Conservation (phyloP, 2,329 filamentous ascomycete species). For the Penicillium sp. region DNA sequence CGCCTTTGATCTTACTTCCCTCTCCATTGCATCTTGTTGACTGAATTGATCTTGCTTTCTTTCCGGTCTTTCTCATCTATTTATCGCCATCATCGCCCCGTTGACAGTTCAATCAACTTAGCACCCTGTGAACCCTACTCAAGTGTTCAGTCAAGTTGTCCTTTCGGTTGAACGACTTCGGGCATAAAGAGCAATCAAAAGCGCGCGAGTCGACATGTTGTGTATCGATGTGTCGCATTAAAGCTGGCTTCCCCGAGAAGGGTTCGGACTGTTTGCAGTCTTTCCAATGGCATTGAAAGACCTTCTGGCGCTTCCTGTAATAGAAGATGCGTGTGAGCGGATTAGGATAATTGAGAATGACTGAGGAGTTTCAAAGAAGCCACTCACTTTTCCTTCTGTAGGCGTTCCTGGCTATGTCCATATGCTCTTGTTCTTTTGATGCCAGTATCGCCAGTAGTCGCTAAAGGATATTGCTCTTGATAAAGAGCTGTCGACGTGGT, state of each 20-base stretch:
- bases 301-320: background rate
- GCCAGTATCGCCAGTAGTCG: no score
- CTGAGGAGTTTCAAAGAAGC: no score
- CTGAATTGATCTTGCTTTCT: no score
- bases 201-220: background rate
- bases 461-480: no score
- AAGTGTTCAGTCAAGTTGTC: conserved; percentile 2
- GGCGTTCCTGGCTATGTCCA: no score
- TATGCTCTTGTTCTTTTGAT: no score
- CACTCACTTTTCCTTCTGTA: no score
- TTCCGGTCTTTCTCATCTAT: no score
- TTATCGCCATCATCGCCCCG: background rate
- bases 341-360: no score
- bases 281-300: background rate
- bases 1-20: no score
- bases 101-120: background rate
- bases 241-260: background rate
- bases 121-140: background rate
- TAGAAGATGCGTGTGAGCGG: background rate
- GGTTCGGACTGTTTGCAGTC: background rate
- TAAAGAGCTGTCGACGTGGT: no score
- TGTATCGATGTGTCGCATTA: background rate
- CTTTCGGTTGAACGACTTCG: background rate
- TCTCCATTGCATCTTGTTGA: no score
- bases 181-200: background rate